phyloP scores from a whole-genome alignment of 257 asterid genomes.

The Salvia hispanica region DNA sequence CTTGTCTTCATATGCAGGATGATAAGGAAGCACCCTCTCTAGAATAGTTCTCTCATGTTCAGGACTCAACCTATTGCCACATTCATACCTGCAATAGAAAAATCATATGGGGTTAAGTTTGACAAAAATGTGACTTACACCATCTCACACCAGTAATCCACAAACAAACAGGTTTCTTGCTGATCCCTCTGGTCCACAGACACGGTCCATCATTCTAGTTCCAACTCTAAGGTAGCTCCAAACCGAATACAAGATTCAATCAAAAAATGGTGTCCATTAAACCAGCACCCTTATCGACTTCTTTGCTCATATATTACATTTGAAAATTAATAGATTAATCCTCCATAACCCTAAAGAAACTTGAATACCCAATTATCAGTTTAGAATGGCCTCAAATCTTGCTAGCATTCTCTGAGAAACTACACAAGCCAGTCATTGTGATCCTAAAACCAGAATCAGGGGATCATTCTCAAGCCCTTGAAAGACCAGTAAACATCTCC shows the following conservation, averaged over 20 bases:
- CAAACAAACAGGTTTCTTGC: neutral
- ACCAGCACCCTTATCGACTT: neutral
- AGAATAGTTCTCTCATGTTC: constrained; percentile 76
- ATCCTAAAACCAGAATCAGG: constrained; percentile 12
- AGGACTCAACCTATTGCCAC: constrained; percentile 79
- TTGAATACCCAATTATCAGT: neutral
- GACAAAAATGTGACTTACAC: constrained; percentile 1
- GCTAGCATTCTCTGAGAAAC: neutral
- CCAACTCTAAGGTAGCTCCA: neutral
- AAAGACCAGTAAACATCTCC: neutral
- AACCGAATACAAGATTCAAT: neutral
- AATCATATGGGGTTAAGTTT: constrained; percentile 1
- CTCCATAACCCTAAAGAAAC: neutral
- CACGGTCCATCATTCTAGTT: neutral
- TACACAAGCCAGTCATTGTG: neutral
- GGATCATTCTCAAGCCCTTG: constrained; percentile 1
- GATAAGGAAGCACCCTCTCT: constrained; percentile 81
- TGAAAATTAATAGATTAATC: too few species aligned
- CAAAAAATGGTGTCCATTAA: neutral
- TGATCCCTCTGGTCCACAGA: neutral
- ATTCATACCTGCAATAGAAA: constrained; percentile 57
- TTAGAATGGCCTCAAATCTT: neutral
- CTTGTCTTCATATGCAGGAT: constrained; percentile 73
- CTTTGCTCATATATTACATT: neutral
- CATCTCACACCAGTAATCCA: neutral